Conservation (phyloP, 371 early-diverging fungal species). For the Chytridium lagenaria region DNA sequence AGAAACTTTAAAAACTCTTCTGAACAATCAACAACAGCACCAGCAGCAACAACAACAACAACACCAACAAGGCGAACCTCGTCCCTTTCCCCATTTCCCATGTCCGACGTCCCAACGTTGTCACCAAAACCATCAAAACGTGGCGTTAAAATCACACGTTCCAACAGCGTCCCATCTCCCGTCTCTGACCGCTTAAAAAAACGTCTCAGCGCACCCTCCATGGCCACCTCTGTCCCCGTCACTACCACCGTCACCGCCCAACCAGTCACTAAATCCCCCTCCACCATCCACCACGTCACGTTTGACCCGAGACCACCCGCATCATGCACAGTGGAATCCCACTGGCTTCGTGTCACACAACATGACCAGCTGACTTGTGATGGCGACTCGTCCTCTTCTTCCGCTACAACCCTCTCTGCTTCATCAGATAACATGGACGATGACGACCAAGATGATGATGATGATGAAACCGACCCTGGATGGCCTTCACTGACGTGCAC, state of each 20-base stretch:
- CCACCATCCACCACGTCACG: not conserved
- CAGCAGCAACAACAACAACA: too few relatives aligned
- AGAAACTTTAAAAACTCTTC: too few relatives aligned
- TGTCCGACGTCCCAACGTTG: not conserved
- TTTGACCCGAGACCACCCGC: conserved; percentile 1
- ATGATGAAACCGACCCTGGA: not conserved
- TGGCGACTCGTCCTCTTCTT: too few relatives aligned
- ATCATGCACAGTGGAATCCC: not conserved
- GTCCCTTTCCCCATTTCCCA: not conserved
- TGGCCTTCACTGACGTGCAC: not conserved
- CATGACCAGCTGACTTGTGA: too few relatives aligned
- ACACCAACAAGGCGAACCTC: too few relatives aligned
- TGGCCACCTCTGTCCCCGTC: not conserved
- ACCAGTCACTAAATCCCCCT: not conserved
- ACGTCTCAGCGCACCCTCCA: not conserved
- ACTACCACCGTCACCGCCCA: not conserved
- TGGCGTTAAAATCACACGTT: not conserved
- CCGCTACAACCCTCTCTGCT: not conserved
- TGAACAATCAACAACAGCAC: too few relatives aligned
- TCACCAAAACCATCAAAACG: too few relatives aligned
- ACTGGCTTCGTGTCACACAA: conserved; percentile 5
- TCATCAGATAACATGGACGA: too few relatives aligned
- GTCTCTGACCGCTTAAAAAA: not conserved
- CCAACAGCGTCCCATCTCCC: not conserved
- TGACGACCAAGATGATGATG: too few relatives aligned